These are phyloP conservation scores for Citrus australasica DNA, from an alignment of 345 rosid genomes.

Conservation along the genomic window DNA sequence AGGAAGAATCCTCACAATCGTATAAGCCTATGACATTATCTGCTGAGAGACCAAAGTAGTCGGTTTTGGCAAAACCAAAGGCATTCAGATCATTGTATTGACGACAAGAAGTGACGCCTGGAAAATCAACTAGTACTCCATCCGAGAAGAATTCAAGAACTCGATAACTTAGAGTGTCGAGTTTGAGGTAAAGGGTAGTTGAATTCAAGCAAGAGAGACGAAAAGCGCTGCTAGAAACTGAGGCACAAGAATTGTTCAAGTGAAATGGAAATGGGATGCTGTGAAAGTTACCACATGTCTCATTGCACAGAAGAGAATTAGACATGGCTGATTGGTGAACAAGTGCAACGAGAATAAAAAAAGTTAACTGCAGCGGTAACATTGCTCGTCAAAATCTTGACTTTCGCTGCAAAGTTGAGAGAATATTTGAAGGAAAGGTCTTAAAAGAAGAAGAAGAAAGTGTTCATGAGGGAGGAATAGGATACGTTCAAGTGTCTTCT, in stretches of 20 bases:
- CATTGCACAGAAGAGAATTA: conserved; percentile 36
- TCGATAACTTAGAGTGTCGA: conserved; percentile 40
- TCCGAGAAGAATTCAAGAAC: conserved; percentile 68
- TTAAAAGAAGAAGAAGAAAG: conserved; percentile 8
- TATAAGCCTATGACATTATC: conserved; percentile 76
- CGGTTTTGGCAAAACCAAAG: conserved; percentile 42
- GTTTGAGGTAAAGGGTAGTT: conserved; percentile 47
- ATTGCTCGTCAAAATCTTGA: conserved; percentile 26
- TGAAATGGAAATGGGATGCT: conserved; percentile 63
- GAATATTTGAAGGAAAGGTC: conserved; percentile 18
- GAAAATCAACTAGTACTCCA: conserved; percentile 68
- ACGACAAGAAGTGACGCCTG: conserved; percentile 52
- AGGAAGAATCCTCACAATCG: conserved; percentile 82
- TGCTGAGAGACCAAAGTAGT: conserved; percentile 49
- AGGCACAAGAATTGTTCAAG: conserved; percentile 41
- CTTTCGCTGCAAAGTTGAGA: background rate
- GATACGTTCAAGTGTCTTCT: too few relatives aligned
- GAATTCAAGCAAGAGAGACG: conserved; percentile 65
- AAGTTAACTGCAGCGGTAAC: conserved; percentile 30
- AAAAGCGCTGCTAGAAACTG: conserved; percentile 34
- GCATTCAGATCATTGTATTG: conserved; percentile 62
- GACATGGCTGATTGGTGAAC: conserved; percentile 29
- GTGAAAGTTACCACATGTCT: conserved; percentile 51
- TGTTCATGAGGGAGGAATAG: too few relatives aligned
- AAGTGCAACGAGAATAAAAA: conserved; percentile 30